These are phyloP conservation scores for Phytophthora cactorum DNA, from an alignment of 352 stramenopile genomes.

Conservation along the genomic window DNA sequence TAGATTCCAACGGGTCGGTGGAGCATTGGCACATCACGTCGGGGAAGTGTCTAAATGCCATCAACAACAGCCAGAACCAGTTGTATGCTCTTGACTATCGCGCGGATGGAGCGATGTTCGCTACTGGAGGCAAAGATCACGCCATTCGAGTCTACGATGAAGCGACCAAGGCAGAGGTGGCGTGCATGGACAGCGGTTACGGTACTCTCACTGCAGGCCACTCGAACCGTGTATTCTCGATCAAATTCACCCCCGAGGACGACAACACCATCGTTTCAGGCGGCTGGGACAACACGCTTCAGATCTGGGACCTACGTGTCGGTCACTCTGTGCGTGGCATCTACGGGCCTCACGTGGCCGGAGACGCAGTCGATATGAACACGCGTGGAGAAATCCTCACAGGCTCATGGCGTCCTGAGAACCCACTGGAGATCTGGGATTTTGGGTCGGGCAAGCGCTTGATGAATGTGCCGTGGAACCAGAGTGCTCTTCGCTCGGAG, in stretches of 20 bases:
- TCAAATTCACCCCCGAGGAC: conserved; percentile 88
- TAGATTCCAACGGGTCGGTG: conserved; percentile 88
- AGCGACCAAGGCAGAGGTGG: conserved; percentile 82
- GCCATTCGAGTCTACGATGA: conserved; percentile 90
- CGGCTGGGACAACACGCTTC: conserved; percentile 94
- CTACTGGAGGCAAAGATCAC: conserved; percentile 89
- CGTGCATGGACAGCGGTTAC: conserved; percentile 69
- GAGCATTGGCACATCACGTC: conserved; percentile 95
- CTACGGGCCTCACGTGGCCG: conserved; percentile 91
- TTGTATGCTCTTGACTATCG: conserved; percentile 92
- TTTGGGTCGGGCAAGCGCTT: conserved; percentile 83
- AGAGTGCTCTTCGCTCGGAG: conserved; percentile 76
- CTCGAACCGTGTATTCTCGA: conserved; percentile 92
- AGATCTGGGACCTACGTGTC: conserved; percentile 91
- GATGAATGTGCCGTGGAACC: conserved; percentile 85
- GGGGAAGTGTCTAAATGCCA: conserved; percentile 92
- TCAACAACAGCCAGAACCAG: conserved; percentile 89
- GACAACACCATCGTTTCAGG: conserved; percentile 87
- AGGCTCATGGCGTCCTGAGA: conserved; percentile 91
- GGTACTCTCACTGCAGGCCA: conserved; percentile 81
- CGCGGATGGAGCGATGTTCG: conserved; percentile 85
- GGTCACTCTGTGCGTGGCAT: conserved; percentile 90
- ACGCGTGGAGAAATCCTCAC: conserved; percentile 81
- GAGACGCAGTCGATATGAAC: conserved; percentile 83
- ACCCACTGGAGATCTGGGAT: conserved; percentile 92